A percentile compares a stretch with the other conserved stretches of the same genome.
Evolutionary conservation across 176 grass and related monocot genomes (phyloP).

Genomic region (Rhynchospora pubera): DNA sequence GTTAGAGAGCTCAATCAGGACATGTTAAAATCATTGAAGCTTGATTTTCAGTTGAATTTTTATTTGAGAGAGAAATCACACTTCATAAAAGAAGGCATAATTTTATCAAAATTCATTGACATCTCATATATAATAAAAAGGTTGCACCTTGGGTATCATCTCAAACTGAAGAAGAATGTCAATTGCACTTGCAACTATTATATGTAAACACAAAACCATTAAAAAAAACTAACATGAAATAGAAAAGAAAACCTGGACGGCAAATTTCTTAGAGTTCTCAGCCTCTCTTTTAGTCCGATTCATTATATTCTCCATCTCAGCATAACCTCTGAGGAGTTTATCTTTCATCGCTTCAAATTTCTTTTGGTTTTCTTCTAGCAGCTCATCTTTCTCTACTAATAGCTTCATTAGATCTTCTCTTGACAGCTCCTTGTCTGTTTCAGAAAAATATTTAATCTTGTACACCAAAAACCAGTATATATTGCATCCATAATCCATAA

Average conservation of each 20-base stretch:
- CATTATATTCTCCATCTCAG: conserved; percentile 42
- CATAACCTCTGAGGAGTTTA: conserved; percentile 28
- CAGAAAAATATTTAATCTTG: not conserved
- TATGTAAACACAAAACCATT: not conserved
- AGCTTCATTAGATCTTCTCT: conserved; percentile 34
- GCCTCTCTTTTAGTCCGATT: conserved; percentile 31
- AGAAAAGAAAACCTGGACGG: conserved; percentile 24
- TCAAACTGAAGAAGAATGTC: not conserved
- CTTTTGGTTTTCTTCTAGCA: conserved; percentile 24
- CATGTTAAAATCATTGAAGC: not conserved
- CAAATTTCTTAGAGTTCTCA: conserved; percentile 43
- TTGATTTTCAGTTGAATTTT: not conserved
- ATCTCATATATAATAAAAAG: not conserved
- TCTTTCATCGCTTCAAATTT: conserved; percentile 32
- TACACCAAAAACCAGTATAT: not conserved
- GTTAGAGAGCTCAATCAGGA: not conserved
- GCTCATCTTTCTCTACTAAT: conserved; percentile 29
- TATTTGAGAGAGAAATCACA: not conserved
- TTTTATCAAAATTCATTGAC: not conserved
- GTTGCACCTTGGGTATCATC: not conserved
- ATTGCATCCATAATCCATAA: too few relatives aligned
- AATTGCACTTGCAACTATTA: not conserved
- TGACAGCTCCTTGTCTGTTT: conserved; percentile 29
- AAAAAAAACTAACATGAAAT: not conserved
- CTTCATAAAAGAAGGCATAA: not conserved